Conservation (phyloP, 805 yeast species). For the Ogataea polymorpha region DNA sequence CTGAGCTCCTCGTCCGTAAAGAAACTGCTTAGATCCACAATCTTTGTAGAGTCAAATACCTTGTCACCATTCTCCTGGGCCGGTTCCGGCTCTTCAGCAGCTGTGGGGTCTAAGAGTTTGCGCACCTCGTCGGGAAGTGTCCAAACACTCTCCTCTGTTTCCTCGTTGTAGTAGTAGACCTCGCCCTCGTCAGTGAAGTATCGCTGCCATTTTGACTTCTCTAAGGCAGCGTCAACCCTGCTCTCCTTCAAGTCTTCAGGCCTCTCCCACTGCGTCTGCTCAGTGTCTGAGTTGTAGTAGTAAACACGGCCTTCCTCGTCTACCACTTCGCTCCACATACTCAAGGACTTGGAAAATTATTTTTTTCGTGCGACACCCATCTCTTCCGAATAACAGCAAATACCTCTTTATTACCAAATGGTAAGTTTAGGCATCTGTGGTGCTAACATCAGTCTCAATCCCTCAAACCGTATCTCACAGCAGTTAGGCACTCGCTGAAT, state of each 20-base stretch:
- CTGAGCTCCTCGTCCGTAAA: slow-evolving; percentile 6
- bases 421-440: not conserved
- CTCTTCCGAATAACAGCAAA: slow-evolving; percentile 7
- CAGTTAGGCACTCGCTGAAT: slow-evolving; percentile 88
- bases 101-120: slow-evolving; percentile 5
- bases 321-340: slow-evolving; percentile 59
- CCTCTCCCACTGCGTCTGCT: slow-evolving; percentile 77
- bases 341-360: not conserved
- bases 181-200: slow-evolving; percentile 54
- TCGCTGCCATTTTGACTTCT: slow-evolving; percentile 51
- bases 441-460: slow-evolving; percentile 76
- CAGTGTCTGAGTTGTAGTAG: slow-evolving; percentile 64
- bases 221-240: slow-evolving; percentile 41
- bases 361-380: slow-evolving; percentile 10
- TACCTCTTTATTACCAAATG: slow-evolving; percentile 8
- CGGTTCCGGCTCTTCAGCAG: slow-evolving; percentile 17
- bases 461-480: slow-evolving; percentile 87
- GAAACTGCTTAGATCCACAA: slow-evolving; percentile 9
- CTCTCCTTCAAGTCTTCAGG: slow-evolving; percentile 51
- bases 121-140: slow-evolving; percentile 58
- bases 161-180: slow-evolving; percentile 63
- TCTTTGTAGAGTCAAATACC: slow-evolving; percentile 6
- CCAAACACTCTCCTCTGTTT: slow-evolving; percentile 74
- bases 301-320: slow-evolving; percentile 69
- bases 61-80: slow-evolving; percentile 6